These are phyloP conservation scores for Astrothelium subdiscretum DNA, from an alignment of 495 filamentous ascomycete genomes.

Conservation along the genomic window DNA sequence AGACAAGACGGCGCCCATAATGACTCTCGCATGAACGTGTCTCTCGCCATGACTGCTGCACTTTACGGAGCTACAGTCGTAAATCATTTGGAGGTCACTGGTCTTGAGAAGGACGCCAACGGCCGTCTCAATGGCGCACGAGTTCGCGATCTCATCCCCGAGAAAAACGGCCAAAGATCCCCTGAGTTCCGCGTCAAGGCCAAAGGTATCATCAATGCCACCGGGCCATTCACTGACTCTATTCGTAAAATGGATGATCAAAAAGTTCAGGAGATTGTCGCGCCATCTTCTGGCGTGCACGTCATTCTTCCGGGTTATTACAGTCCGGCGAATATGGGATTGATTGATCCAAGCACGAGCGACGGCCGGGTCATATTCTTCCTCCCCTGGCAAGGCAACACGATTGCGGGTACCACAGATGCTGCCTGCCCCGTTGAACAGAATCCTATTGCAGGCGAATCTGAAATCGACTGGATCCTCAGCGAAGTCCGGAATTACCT, in stretches of 20 bases:
- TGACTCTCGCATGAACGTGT: constrained; percentile 97
- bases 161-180: constrained; percentile 38
- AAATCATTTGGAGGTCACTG: constrained; percentile 85
- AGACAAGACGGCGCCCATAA: constrained; percentile 80
- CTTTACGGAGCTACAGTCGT: constrained; percentile 86
- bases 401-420: constrained; percentile 94
- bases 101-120: constrained; percentile 64
- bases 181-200: constrained; percentile 67
- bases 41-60: constrained; percentile 88
- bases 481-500: constrained; percentile 83
- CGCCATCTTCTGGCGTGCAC: constrained; percentile 88
- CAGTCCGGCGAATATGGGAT: constrained; percentile 87
- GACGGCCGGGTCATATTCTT: constrained; percentile 98
- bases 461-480: constrained; percentile 95
- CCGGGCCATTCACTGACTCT: constrained; percentile 87
- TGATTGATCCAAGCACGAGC: constrained; percentile 89
- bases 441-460: constrained; percentile 82
- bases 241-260: constrained; percentile 85
- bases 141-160: constrained; percentile 62
- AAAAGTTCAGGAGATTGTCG: constrained; percentile 70
- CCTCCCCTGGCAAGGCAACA: constrained; percentile 98
- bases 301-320: constrained; percentile 93
- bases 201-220: constrained; percentile 89
- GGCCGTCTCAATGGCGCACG: constrained; percentile 72
- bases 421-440: constrained; percentile 65